Evolutionary conservation across 805 yeast species (phyloP), one percentile per base, ranked within the genome.

Genomic region (Lipomyces yamadae): DNA sequence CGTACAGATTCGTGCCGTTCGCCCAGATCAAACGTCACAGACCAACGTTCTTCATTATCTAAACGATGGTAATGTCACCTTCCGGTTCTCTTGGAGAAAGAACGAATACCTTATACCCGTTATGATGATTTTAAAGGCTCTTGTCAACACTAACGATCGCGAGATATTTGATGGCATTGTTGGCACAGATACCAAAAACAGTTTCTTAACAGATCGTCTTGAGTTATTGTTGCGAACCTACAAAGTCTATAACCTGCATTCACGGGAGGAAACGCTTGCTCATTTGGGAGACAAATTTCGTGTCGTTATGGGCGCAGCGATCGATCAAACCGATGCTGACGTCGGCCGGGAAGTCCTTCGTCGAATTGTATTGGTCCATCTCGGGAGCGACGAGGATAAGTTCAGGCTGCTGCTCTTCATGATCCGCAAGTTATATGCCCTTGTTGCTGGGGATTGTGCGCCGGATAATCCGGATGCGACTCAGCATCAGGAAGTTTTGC

Each of bases 391-490:
- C 74, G 81, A 79, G 61, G 97, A 92, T 78, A 95, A 95, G 80
- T 92, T 91, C 79, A 84, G 92, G 75, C 82, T 93, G 88, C 81
- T 95, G 68, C 79, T 93, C 68, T 95, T 93, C 80, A 95, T 95
- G 98, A 88, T 95, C 74, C 87, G 98, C 83, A 95, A 95, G 80
- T 84, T 95, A 68, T 95, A 95, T 78, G 85, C 98, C 0, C 84
- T 95, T 71, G 98, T 94, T 56, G 97, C 97, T 48, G 98, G 98
- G 68, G 97, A 94, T 77, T 94, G 98, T 79, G 82, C 93, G 62
- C 94, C 97, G 18, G 99, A 95, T 79, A 95, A 95, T 80, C 99
- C 99, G 77, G 99, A 95, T 88, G 96, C 98, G 60, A 91, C 97
- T 8, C 99, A 95, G 83, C 98, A 95, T 83, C 99, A 95, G 81